Evolutionary conservation across 306 rosid genomes (phyloP).

Genomic region (Acacia acuminata): DNA sequence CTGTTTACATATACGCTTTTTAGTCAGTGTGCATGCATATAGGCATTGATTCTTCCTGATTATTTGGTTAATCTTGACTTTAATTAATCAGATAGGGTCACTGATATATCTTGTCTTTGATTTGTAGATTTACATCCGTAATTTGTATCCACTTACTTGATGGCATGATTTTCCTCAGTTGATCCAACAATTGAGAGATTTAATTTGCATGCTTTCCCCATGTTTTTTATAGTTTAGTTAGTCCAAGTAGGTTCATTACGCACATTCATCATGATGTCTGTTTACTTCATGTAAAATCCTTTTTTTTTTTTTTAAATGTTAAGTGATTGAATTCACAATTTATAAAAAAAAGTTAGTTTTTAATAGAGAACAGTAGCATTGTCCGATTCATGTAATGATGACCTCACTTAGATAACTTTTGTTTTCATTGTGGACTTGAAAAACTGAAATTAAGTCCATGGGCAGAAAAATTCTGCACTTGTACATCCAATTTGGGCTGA

Average conservation of each 20-base stretch:
- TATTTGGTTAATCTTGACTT: background rate
- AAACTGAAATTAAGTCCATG: background rate
- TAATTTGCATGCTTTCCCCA: background rate
- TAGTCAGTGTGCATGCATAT: background rate
- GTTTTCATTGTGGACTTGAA: too few species aligned
- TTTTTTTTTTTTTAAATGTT: background rate
- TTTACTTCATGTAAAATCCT: too few species aligned
- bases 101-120: background rate
- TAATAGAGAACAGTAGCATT: too few species aligned
- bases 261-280: background rate
- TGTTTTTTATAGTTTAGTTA: background rate
- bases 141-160: background rate
- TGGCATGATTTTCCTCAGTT: background rate
- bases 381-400: too few species aligned
- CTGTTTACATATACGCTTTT: background rate
- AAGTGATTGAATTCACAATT: background rate
- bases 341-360: too few species aligned
- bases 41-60: background rate
- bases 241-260: background rate
- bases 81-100: background rate
- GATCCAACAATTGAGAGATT: background rate
- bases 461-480: background rate
- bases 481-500: background rate
- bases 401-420: too few species aligned
- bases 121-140: background rate